Evolutionary conservation across 768 basidiomycete species (phyloP), one percentile per base, ranked within the genome.

Genomic region (Termitomyces titanicus): DNA sequence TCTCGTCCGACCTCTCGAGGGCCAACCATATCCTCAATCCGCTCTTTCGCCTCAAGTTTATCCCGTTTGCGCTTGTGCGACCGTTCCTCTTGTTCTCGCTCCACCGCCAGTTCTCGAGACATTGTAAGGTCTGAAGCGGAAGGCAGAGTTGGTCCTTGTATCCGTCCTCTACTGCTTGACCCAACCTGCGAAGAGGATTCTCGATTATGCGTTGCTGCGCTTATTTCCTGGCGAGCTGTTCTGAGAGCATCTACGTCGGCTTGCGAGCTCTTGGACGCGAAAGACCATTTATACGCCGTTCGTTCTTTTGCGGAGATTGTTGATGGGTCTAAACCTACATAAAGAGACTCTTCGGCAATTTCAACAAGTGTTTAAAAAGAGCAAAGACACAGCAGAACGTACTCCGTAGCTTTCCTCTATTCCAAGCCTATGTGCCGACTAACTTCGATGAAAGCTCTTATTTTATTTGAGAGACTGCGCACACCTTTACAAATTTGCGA

Each of bases 211-310:
- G 79, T 82, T 9, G 79, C 79, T 7, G 74, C 74, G 25, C 72
- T 72, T 4, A 93, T 85, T 51, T 82, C 78, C 53, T 80, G 80
- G 24, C 86, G 82, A 1, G 81, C 81, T 17, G 74, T 71, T 13
- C 77, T 78, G n/a, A 92, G 67, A 0, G 84, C 82, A 1, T 78
- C 78, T 12, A 68, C 69, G 34, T 92, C 88, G 0, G 76, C 78
- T n/a, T 76, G 74, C 18, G 81, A 81, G 3, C 73, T 65, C 54
- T 89, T 89, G 18, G 83, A 80, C 3, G 87, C 85, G 64, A 95
- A 94, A 0, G 83, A 82, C 93, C 93, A 95, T 72, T 90, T 93
- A 71, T 92, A 94, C 0, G 80, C 83, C 5, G 94, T 95, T 55
- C 89, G 85, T 44, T 81, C 75, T 33, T 83, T 85, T 3, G 89